phyloP scores from a whole-genome alignment of 2,329 filamentous ascomycete genomes.

The Ceratocystis alfenasii region DNA sequence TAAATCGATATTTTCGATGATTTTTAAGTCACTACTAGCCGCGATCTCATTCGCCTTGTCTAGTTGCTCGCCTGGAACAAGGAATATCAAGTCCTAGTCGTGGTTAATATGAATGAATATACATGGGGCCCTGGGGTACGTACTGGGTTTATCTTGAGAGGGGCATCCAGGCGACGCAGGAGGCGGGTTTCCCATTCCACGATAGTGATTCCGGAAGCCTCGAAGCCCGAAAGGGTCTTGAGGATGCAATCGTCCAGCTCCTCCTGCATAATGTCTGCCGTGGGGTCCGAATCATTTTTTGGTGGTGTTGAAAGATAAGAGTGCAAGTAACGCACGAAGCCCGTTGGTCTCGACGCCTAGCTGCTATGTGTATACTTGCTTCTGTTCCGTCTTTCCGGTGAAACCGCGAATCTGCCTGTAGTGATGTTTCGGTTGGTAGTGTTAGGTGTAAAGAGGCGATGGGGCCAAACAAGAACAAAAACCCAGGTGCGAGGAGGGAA shows the following conservation, averaged over 20 bases:
- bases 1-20: background rate
- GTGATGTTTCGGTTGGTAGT: too few relatives aligned
- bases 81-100: background rate
- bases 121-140: background rate
- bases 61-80: background rate
- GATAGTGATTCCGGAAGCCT: background rate
- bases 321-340: too few relatives aligned
- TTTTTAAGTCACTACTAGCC: background rate
- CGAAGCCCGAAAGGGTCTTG: background rate
- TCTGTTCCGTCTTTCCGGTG: too few relatives aligned
- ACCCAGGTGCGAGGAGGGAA: too few relatives aligned
- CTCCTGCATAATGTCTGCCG: background rate
- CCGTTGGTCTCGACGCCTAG: too few relatives aligned
- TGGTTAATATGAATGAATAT: background rate
- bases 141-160: background rate
- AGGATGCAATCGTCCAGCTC: background rate
- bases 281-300: background rate
- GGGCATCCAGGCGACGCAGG: background rate
- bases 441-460: too few relatives aligned
- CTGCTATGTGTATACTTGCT: too few relatives aligned
- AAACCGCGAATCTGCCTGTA: too few relatives aligned
- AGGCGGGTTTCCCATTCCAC: background rate
- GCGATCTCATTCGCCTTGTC: background rate
- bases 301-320: background rate
- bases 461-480: too few relatives aligned